Base-by-base conservation (phyloP, 2,329 filamentous ascomycete species). In the Talaromyces pinophilus region DNA sequence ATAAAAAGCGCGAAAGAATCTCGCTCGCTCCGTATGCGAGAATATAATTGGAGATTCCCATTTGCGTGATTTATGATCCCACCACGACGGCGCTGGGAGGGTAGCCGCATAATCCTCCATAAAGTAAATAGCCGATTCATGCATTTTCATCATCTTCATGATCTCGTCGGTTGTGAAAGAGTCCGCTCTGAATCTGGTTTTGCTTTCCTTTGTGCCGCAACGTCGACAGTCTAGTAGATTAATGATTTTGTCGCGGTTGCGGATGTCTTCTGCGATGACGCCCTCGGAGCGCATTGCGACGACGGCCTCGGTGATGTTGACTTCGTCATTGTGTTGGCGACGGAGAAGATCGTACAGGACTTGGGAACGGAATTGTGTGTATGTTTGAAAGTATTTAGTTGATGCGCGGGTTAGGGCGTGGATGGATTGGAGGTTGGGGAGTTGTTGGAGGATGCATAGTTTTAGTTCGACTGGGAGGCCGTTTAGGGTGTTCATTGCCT, bases 201-300 rank as follows among this genome's bases (percentile, higher is more conserved):
- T 62, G 44, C n/a, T 3, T 19, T 62, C 60, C 7, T 38, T 48
- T n/a, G 44, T 1, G 0, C 59, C 59, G 2, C 44, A 19, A n/a
- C 60, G 60, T 42, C 60, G 60, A 50, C 11, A 50, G 7, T 62
- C 60, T 52, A 62, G n/a, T 28, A 62, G 2, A 15, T 42, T 19
- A 3, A 62, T 38, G 1, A 62, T 62, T 2, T 52, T 52, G 25
- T 62, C 33, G 17, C 30, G 46, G 4, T 62, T 62, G 1, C 30
- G 42, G 11, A 17, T 19, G n/a, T 67, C 35, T 25, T 68, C 59
- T 1, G 64, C 63, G 2, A 63, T 35, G 0, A 73, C 33, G 1
- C 65, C 67, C 63, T 63, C 63, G 2, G 72, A 72, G 33, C 71
- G 71, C 15, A 71, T 40, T 10, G 71, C 71, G 35, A 65, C 50